A percentile compares a stretch with the other conserved stretches of the same genome.
Conservation (phyloP, 129 eudicot species). For the Flaveria brownii region DNA sequence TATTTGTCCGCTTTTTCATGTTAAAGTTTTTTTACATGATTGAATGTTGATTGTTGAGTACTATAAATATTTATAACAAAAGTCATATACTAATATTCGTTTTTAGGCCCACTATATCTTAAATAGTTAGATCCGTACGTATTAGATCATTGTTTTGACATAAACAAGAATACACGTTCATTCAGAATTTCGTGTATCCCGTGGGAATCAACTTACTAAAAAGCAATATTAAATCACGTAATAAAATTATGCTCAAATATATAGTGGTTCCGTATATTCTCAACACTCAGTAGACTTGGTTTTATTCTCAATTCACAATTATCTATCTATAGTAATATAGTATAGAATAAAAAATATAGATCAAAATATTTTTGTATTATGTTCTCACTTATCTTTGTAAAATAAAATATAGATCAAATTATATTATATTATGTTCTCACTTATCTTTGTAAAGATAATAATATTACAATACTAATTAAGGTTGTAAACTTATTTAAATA, state of each 20-base stretch:
- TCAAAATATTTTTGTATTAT: neutral
- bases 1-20: too few species aligned
- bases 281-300: neutral
- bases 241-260: constrained; percentile 14
- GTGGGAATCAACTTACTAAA: constrained; percentile 25
- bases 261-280: constrained; percentile 19
- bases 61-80: neutral
- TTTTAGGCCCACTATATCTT: neutral
- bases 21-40: too few species aligned
- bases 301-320: neutral
- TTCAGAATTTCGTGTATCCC: constrained; percentile 20
- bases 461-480: too few species aligned
- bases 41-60: too few species aligned
- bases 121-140: neutral
- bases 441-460: too few species aligned
- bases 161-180: constrained; percentile 4
- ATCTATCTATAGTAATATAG: neutral
- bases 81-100: neutral
- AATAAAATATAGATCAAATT: too few species aligned
- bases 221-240: neutral
- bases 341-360: neutral
- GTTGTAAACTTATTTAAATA: too few species aligned
- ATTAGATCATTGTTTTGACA: neutral
- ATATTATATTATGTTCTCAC: too few species aligned
- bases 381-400: neutral